Conservation (phyloP, 352 stramenopile species). For the Aphanomyces invadans region DNA sequence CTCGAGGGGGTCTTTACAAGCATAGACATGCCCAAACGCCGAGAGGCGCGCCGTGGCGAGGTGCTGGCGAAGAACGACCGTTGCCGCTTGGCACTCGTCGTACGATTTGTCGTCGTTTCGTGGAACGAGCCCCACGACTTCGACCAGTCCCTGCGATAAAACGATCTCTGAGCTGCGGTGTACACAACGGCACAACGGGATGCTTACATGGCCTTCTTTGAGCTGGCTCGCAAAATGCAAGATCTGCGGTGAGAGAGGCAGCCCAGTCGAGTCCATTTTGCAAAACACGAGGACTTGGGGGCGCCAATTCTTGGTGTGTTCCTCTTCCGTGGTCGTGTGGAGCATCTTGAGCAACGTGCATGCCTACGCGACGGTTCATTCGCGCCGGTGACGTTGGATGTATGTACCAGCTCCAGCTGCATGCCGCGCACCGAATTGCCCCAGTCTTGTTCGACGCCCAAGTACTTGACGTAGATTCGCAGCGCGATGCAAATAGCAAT, state of each 20-base stretch:
- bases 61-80: conserved; percentile 22
- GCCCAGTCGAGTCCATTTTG: conserved; percentile 13
- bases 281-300: conserved; percentile 23
- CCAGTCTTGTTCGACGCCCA: conserved; percentile 23
- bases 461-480: conserved; percentile 24
- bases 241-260: conserved; percentile 12
- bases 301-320: conserved; percentile 27
- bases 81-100: background rate
- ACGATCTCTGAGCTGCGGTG: background rate
- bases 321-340: conserved; percentile 22
- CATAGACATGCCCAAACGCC: conserved; percentile 26
- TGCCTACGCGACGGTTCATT: too few relatives aligned
- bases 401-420: conserved; percentile 26
- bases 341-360: conserved; percentile 22
- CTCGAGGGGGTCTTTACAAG: conserved; percentile 25
- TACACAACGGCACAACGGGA: too few relatives aligned
- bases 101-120: conserved; percentile 20
- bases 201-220: conserved; percentile 24
- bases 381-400: too few relatives aligned
- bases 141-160: conserved; percentile 22
- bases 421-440: conserved; percentile 21
- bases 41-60: conserved; percentile 13
- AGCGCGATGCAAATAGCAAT: conserved; percentile 27
- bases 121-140: conserved; percentile 23
- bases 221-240: conserved; percentile 23